These are phyloP conservation scores for Medicago ruthenica DNA, from an alignment of 306 rosid species.

Conservation along the genomic window DNA sequence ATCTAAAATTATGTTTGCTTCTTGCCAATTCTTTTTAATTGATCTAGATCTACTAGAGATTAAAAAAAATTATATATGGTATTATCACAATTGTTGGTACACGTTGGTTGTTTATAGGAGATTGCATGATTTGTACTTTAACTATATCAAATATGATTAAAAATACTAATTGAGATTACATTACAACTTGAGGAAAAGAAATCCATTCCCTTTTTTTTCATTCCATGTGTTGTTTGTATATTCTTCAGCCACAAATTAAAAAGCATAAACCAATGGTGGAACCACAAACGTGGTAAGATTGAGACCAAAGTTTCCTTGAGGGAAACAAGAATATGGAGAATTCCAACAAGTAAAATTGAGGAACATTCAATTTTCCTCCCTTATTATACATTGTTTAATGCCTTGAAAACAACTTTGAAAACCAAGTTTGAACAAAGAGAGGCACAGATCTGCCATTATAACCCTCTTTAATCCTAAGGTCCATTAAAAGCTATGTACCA, in stretches of 20 bases:
- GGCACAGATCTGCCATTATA: conserved; percentile 28
- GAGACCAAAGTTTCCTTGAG: conserved; percentile 39
- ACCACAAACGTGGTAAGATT: conserved; percentile 28
- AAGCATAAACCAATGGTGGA: background rate
- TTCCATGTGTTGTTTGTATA: background rate
- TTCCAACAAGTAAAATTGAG: conserved; percentile 19
- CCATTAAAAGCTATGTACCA: conserved; percentile 45
- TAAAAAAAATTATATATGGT: no score
- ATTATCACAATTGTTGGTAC: no score
- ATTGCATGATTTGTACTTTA: background rate
- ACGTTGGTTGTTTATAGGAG: no score
- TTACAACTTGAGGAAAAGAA: no score
- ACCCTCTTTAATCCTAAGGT: conserved; percentile 25
- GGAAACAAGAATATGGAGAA: conserved; percentile 36
- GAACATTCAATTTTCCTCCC: conserved; percentile 30
- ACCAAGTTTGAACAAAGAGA: conserved; percentile 39
- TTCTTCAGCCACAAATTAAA: background rate
- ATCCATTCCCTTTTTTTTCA: background rate
- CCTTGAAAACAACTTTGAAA: conserved; percentile 43
- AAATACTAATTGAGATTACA: background rate
- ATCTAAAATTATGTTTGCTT: no score
- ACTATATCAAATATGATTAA: background rate
- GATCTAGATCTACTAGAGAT: no score
- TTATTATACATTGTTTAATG: conserved; percentile 37
- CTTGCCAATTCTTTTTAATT: no score